phyloP scores from a whole-genome alignment of 768 basidiomycete genomes.

The Cubamyces sp. region DNA sequence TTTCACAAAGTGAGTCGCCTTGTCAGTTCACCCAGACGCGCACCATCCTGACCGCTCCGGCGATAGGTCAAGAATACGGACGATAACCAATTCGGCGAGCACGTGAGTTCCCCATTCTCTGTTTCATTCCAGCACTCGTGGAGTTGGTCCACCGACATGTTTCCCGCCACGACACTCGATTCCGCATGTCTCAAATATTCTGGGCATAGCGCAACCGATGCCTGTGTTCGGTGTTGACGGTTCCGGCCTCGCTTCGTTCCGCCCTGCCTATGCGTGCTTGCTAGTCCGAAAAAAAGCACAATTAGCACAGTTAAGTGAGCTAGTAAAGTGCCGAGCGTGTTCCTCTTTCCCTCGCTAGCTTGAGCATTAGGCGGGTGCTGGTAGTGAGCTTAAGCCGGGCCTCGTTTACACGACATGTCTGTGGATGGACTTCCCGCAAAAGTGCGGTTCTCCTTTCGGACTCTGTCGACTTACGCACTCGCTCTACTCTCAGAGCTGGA shows the following conservation, averaged over 20 bases:
- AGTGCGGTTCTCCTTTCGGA: background rate
- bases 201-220: conserved; percentile 1
- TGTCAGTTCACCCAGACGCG: conserved; percentile 14
- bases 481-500: conserved; percentile 43
- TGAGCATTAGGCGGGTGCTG: conserved; percentile 4
- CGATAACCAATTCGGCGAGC: conserved; percentile 71
- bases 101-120: conserved; percentile 43
- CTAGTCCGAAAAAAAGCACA: conserved; percentile 5
- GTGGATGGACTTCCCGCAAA: conserved; percentile 4
- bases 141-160: conserved; percentile 14
- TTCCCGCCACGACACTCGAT: conserved; percentile 2
- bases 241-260: conserved; percentile 5
- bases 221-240: background rate
- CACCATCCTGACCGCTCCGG: conserved; percentile 2
- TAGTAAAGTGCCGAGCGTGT: background rate
- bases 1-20: conserved; percentile 75
- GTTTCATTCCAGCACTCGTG: conserved; percentile 2
- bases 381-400: background rate
- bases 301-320: background rate
- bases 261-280: conserved; percentile 16
- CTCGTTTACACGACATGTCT: conserved; percentile 8
- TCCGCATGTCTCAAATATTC: background rate
- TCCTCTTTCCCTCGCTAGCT: conserved; percentile 4
- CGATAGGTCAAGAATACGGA: conserved; percentile 80
- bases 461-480: conserved; percentile 4